Evolutionary conservation across 768 basidiomycete species (phyloP).

Genomic region (Calocybe indica): DNA sequence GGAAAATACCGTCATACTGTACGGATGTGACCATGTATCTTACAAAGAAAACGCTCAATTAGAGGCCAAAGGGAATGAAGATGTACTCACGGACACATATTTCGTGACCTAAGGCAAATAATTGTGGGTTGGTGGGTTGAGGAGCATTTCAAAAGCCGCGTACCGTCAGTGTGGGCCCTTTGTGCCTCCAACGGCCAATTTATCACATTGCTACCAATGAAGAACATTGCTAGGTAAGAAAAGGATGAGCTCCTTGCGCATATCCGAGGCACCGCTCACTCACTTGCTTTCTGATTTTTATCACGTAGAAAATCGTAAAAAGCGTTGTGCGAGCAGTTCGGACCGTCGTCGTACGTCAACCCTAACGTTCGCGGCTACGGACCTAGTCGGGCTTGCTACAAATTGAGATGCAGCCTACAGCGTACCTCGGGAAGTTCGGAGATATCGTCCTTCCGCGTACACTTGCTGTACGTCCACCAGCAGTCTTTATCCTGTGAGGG

Average conservation of each 20-base stretch:
- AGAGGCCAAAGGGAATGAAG: neutral
- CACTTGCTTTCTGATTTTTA: constrained; percentile 57
- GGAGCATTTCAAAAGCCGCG: neutral
- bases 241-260: neutral
- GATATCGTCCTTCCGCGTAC: constrained; percentile 49
- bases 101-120: constrained; percentile 38
- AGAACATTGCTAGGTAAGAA: constrained; percentile 45
- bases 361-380: constrained; percentile 47
- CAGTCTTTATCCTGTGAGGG: constrained; percentile 41
- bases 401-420: neutral
- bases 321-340: constrained; percentile 57
- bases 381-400: neutral
- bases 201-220: constrained; percentile 52
- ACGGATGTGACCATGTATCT: constrained; percentile 53
- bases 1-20: constrained; percentile 31
- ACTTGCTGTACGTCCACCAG: constrained; percentile 43
- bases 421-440: constrained; percentile 42
- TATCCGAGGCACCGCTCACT: constrained; percentile 16
- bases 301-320: constrained; percentile 50
- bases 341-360: constrained; percentile 61
- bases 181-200: constrained; percentile 53
- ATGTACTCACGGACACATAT: constrained; percentile 50
- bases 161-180: constrained; percentile 46
- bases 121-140: neutral
- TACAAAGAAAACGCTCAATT: neutral